phyloP scores from a whole-genome alignment of 768 basidiomycete species.

The Lactarius deliciosus region DNA sequence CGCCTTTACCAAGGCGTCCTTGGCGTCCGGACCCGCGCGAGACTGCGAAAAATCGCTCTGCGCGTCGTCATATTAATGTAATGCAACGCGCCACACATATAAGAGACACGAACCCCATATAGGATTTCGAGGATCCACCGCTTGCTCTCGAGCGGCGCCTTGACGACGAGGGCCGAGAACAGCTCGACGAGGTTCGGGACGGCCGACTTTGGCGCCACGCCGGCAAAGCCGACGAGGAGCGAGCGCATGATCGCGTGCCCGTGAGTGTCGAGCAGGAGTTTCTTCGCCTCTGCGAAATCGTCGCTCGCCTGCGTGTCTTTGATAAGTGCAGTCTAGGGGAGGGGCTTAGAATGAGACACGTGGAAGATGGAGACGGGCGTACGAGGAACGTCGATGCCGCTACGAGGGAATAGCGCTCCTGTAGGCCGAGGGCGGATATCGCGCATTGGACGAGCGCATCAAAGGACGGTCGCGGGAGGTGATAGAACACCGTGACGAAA shows the following conservation, averaged over 20 bases:
- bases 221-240: constrained; percentile 76
- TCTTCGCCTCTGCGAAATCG: constrained; percentile 55
- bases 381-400: constrained; percentile 83
- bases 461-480: constrained; percentile 60
- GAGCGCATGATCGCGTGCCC: constrained; percentile 73
- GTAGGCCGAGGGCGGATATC: constrained; percentile 61
- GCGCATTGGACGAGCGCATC: constrained; percentile 71
- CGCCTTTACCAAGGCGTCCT: constrained; percentile 73
- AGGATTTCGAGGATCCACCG: constrained; percentile 76
- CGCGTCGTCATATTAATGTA: background rate
- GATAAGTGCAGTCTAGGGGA: constrained; percentile 57
- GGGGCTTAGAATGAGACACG: background rate
- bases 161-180: constrained; percentile 61
- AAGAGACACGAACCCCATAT: constrained; percentile 47
- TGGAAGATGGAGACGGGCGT: constrained; percentile 33
- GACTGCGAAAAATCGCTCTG: constrained; percentile 75
- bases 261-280: constrained; percentile 50
- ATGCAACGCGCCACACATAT: too few species aligned
- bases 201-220: constrained; percentile 78
- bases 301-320: constrained; percentile 64
- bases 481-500: constrained; percentile 59
- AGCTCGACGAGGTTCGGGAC: constrained; percentile 85
- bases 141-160: constrained; percentile 53
- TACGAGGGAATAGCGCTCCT: constrained; percentile 84
- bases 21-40: constrained; percentile 71